A percentile compares a stretch with the other conserved stretches of the same genome.
Evolutionary conservation across 2,329 filamentous ascomycete genomes (phyloP).

Genomic region (Ophiostoma triangulosporum): DNA sequence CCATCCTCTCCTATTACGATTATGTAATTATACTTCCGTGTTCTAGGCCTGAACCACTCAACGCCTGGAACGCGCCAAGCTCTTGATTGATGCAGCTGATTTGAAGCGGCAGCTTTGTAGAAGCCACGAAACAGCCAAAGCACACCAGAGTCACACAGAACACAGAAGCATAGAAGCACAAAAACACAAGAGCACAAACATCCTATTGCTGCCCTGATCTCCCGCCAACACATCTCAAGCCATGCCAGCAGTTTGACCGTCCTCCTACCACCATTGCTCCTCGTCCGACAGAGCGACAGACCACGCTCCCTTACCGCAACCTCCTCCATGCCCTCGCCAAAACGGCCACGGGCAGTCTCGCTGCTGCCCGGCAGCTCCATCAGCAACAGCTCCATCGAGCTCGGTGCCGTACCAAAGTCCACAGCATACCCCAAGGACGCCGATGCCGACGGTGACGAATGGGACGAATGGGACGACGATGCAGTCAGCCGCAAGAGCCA

Average conservation of each 20-base stretch:
- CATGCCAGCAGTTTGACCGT: neutral
- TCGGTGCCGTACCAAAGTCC: slow-evolving; percentile 33
- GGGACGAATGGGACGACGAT: slow-evolving; percentile 79
- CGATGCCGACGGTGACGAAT: slow-evolving; percentile 39
- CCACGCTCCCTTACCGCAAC: neutral
- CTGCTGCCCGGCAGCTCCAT: slow-evolving; percentile 1
- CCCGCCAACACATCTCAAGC: neutral
- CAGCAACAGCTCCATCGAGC: slow-evolving; percentile 34
- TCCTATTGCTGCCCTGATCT: too few relatives aligned
- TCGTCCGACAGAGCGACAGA: neutral
- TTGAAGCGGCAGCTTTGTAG: neutral
- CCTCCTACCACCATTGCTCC: neutral
- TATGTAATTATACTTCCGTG: neutral
- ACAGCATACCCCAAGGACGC: slow-evolving; percentile 33
- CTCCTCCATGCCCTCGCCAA: slow-evolving; percentile 9
- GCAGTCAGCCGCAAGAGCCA: slow-evolving; percentile 27
- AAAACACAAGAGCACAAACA: neutral
- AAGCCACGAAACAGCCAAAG: too few relatives aligned
- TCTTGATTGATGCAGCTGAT: neutral
- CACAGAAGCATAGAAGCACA: neutral
- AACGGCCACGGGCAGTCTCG: slow-evolving; percentile 1
- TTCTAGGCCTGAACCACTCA: neutral
- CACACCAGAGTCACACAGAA: neutral
- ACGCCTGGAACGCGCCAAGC: neutral
- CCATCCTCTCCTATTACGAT: neutral